A percentile compares a stretch with the other conserved stretches of the same genome.
phyloP scores from a whole-genome alignment of 768 basidiomycete species.

The Russula griseocarnosa region DNA sequence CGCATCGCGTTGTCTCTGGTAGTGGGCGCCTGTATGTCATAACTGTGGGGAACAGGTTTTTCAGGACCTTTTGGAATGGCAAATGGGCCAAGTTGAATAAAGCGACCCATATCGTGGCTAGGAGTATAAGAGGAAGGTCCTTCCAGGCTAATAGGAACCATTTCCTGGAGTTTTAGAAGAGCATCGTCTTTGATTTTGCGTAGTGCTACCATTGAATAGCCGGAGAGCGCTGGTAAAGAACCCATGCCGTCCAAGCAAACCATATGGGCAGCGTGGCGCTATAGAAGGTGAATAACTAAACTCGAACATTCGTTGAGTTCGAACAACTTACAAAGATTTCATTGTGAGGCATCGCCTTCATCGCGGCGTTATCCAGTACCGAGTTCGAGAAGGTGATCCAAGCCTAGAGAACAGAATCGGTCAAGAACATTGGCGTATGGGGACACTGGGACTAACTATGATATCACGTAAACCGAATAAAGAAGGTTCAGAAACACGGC shows the following conservation, averaged over 20 bases:
- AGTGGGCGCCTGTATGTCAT: slow-evolving; percentile 87
- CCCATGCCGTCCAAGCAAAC: slow-evolving; percentile 85
- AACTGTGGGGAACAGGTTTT: slow-evolving; percentile 40
- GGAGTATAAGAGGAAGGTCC: slow-evolving; percentile 32
- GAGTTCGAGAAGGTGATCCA: slow-evolving; percentile 90
- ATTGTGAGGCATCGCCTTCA: slow-evolving; percentile 37
- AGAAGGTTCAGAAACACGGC: slow-evolving; percentile 55
- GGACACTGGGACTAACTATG: slow-evolving; percentile 50
- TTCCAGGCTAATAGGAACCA: slow-evolving; percentile 47
- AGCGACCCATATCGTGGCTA: slow-evolving; percentile 36
- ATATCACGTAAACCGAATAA: slow-evolving; percentile 83
- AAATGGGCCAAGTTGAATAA: slow-evolving; percentile 70
- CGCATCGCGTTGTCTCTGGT: slow-evolving; percentile 84
- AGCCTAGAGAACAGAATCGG: slow-evolving; percentile 47
- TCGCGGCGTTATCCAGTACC: slow-evolving; percentile 37
- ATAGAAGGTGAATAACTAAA: slow-evolving; percentile 18
- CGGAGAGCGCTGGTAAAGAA: slow-evolving; percentile 66
- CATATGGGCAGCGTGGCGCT: slow-evolving; percentile 95
- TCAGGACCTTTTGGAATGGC: slow-evolving; percentile 57
- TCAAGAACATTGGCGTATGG: neutral
- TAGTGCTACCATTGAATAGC: slow-evolving; percentile 58
- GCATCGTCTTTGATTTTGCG: slow-evolving; percentile 61
- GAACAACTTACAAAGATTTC: slow-evolving; percentile 65
- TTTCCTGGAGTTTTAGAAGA: slow-evolving; percentile 46
- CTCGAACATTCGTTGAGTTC: neutral